Base-by-base conservation (phyloP, 768 basidiomycete species). In the Boletellus sp. region DNA sequence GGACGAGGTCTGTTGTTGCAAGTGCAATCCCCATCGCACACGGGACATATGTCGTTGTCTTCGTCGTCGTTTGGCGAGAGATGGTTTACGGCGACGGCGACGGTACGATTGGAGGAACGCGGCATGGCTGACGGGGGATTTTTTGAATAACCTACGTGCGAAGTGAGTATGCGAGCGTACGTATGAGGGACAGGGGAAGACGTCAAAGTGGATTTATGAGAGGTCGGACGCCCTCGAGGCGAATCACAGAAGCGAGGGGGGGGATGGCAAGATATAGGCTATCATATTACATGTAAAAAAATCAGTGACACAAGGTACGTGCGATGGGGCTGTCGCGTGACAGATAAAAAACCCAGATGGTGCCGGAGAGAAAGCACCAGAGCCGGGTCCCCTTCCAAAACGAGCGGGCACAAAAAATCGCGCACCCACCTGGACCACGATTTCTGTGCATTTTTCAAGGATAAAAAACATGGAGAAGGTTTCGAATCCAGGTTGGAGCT, bases 11-110 rank as follows among this genome's bases (percentile, higher is more conserved):
- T 73, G 74, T 77, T 81, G 67, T 68, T 52, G 76, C 89, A 91
- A 26, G 86, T 90, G 75, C 89, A 92, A 64, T 88, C 84, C 63
- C 86, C 84, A 76, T 91, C 90, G 87, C 89, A 92, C 56, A 91
- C 87, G 8, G 88, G 89, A 69, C 89, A 92, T 49, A 91, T 89
- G 67, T 90, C 85, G 80, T 81, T 80, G 77, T 88, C 86, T 64
- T 90, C 89, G 70, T 87, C 84, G 73, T 83, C 81, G 70, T 78
- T 74, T 52, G 45, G 61, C 45, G 63, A 57, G 57, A 59, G 54
- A 57, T 35, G 60, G 59, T 61, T 72, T 70, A 61, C 69, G 67
- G 60, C 65, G 70, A 63, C 72, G 74, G 67, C 79, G 74, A 77
- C 72, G 75, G 82, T 84, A 83, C 81, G 73, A 74, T 80, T 70